Evolutionary conservation across 495 filamentous ascomycete genomes (phyloP).

Genomic region (Copromyces sp.): DNA sequence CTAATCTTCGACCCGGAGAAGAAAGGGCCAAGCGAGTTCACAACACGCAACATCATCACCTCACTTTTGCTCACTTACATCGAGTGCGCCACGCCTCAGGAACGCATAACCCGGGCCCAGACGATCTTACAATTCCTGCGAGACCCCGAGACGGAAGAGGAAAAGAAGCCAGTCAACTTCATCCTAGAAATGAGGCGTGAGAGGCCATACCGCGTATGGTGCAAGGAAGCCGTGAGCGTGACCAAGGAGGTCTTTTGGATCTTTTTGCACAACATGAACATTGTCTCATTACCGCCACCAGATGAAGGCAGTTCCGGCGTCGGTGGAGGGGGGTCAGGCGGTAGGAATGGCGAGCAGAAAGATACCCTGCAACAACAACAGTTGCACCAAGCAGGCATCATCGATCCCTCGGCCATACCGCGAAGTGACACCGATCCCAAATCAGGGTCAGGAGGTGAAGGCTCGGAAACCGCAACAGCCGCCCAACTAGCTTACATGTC

Average conservation of each 20-base stretch:
- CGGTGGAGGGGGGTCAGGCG: slow-evolving; percentile 2
- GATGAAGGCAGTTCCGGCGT: slow-evolving; percentile 1
- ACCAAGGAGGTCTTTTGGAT: slow-evolving; percentile 99
- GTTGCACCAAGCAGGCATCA: neutral
- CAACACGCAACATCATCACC: slow-evolving; percentile 78
- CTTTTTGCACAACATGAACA: slow-evolving; percentile 86
- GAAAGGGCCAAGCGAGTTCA: slow-evolving; percentile 94
- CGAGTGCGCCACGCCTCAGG: slow-evolving; percentile 40
- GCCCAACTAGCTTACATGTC: slow-evolving; percentile 42
- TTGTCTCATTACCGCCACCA: slow-evolving; percentile 52
- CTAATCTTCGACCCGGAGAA: slow-evolving; percentile 95
- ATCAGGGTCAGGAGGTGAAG: neutral
- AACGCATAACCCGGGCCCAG: slow-evolving; percentile 51
- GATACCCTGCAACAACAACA: neutral
- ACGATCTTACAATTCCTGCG: slow-evolving; percentile 67
- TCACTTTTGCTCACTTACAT: slow-evolving; percentile 80
- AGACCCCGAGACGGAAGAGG: slow-evolving; percentile 68
- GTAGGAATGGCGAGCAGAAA: neutral
- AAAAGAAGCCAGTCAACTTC: slow-evolving; percentile 67
- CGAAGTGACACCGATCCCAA: slow-evolving; percentile 1
- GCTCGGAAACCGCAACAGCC: slow-evolving; percentile 20
- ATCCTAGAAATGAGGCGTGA: slow-evolving; percentile 80
- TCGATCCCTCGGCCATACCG: neutral
- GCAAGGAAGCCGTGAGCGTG: slow-evolving; percentile 80
- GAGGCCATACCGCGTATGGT: slow-evolving; percentile 87